A percentile compares a stretch with the other conserved stretches of the same genome.
These are phyloP conservation scores for Flaveria sonorensis DNA, from an alignment of 129 eudicot genomes.

Conservation along the genomic window DNA sequence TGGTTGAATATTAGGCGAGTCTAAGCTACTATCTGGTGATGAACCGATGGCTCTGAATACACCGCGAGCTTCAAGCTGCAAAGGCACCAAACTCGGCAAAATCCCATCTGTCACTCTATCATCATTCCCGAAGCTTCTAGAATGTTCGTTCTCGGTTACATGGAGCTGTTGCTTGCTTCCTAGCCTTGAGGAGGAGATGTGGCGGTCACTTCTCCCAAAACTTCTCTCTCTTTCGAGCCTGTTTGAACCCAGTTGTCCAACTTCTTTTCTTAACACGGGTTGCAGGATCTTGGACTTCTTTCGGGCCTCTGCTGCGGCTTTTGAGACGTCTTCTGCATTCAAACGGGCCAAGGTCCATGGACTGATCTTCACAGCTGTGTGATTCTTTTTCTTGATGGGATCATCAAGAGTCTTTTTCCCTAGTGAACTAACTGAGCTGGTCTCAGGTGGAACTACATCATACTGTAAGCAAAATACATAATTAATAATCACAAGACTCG, in stretches of 20 bases:
- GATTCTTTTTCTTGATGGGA: constrained; percentile 73
- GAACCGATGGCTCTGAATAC: constrained; percentile 56
- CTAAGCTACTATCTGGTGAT: constrained; percentile 90
- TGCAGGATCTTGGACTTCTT: constrained; percentile 84
- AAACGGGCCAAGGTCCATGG: constrained; percentile 94
- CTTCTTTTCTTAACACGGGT: constrained; percentile 58
- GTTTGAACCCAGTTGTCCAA: constrained; percentile 23
- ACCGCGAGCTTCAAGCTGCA: constrained; percentile 65
- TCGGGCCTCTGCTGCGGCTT: constrained; percentile 94
- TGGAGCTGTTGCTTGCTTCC: constrained; percentile 49
- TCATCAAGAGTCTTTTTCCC: constrained; percentile 65
- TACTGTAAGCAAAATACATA: constrained; percentile 47
- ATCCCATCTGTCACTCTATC: constrained; percentile 21
- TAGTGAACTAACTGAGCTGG: constrained; percentile 75
- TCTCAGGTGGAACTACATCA: constrained; percentile 88
- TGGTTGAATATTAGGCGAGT: constrained; percentile 78
- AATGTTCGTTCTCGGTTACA: constrained; percentile 46
- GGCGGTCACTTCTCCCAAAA: constrained; percentile 64
- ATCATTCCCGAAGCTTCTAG: constrained; percentile 23
- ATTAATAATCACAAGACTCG: not conserved
- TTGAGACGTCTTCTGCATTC: constrained; percentile 85
- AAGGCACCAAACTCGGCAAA: constrained; percentile 52
- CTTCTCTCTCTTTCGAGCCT: constrained; percentile 56
- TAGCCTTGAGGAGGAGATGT: constrained; percentile 43
- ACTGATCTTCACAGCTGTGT: constrained; percentile 79